Conservation (phyloP, 495 filamentous ascomycete species). For the Hapsidospora chrysogenum region DNA sequence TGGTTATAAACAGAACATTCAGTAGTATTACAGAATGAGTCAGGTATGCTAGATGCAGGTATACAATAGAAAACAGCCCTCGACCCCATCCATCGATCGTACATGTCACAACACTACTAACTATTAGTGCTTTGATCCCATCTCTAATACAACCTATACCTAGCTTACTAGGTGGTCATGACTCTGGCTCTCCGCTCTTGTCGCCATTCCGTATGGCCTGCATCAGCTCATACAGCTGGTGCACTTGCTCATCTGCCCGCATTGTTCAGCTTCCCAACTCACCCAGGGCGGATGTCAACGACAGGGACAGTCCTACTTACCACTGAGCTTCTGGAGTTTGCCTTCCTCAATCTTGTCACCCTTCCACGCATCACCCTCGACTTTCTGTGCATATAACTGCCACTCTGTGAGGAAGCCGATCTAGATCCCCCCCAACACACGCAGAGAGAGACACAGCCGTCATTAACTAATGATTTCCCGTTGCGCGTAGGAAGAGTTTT, state of each 20-base stretch:
- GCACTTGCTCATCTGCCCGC: slow-evolving; percentile 68
- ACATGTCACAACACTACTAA: too few species aligned
- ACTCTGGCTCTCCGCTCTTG: too few species aligned
- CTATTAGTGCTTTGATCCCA: too few species aligned
- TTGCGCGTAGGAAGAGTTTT: too few species aligned
- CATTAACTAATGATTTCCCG: not conserved
- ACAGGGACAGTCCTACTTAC: slow-evolving; percentile 31
- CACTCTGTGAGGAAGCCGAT: slow-evolving; percentile 93
- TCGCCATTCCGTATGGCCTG: slow-evolving; percentile 47
- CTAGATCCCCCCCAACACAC: slow-evolving; percentile 34
- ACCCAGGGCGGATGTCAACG: not conserved
- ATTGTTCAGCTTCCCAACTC: slow-evolving; percentile 1
- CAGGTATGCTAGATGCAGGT: too few species aligned
- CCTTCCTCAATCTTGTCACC: slow-evolving; percentile 59
- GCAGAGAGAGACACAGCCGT: too few species aligned
- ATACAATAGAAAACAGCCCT: too few species aligned
- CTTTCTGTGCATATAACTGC: slow-evolving; percentile 81
- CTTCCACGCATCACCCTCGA: slow-evolving; percentile 73
- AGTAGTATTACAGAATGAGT: too few species aligned
- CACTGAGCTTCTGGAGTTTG: slow-evolving; percentile 89
- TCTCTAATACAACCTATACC: too few species aligned
- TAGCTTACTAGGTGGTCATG: too few species aligned
- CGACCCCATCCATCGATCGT: too few species aligned
- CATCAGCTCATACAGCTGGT: slow-evolving; percentile 90
- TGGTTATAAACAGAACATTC: too few species aligned